These are phyloP conservation scores for Fusarium tanahbumbuense DNA, from an alignment of 2,329 filamentous ascomycete genomes.

Conservation along the genomic window DNA sequence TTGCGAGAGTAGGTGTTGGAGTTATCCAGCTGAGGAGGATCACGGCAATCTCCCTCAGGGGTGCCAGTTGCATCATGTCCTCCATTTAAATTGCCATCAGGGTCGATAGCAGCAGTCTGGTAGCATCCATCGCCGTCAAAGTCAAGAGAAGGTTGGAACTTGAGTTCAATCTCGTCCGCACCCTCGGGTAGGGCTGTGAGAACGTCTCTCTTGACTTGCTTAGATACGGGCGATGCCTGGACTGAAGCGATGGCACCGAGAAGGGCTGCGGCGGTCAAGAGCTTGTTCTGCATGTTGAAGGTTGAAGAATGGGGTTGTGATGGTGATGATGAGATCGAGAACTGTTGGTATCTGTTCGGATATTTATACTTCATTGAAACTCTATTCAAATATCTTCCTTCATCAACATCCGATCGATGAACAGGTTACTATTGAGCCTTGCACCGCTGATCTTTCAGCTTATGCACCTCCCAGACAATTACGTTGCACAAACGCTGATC, in stretches of 20 bases:
- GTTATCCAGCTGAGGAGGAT: conserved; percentile 47
- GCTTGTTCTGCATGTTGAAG: conserved; percentile 31
- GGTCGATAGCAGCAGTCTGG: conserved; percentile 59
- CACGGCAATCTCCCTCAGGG: conserved; percentile 48
- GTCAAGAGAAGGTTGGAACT: conserved; percentile 54
- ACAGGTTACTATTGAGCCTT: not conserved
- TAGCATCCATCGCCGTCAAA: conserved; percentile 58
- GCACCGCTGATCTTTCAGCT: not conserved
- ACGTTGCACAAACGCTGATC: conserved; percentile 9
- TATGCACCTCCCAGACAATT: not conserved
- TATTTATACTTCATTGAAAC: conserved; percentile 6
- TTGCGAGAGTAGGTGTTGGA: conserved; percentile 49
- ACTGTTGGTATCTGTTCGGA: not conserved
- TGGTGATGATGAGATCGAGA: not conserved
- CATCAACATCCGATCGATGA: not conserved
- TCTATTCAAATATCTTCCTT: fast-evolving
- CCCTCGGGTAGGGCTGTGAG: conserved; percentile 48
- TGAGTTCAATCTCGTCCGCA: conserved; percentile 51
- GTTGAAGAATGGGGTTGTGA: not conserved
- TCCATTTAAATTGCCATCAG: conserved; percentile 49
- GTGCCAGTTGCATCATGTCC: conserved; percentile 46
- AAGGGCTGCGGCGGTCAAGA: conserved; percentile 27
- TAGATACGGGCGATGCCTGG: conserved; percentile 28
- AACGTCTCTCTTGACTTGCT: conserved; percentile 43
- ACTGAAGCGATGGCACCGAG: conserved; percentile 36